Base-by-base conservation (phyloP, 768 basidiomycete genomes). In the Tylopilus balloui region DNA sequence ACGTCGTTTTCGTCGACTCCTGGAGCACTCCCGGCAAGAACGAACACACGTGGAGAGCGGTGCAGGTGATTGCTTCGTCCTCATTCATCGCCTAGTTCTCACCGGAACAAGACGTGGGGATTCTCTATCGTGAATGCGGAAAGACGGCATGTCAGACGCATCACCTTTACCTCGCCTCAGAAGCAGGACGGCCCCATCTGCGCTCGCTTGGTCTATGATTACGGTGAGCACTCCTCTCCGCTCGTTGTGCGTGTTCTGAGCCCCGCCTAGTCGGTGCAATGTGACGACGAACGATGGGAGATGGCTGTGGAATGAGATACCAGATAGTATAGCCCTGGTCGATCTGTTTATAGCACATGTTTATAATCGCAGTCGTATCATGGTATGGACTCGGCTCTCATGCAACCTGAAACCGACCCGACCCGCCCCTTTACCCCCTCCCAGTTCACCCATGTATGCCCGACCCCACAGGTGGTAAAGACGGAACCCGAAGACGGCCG, bases 11-110 rank as follows among this genome's bases (percentile, higher is more conserved):
- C 24, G 56, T 71, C 7, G 57, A 61, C n/a, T 68, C 77, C 20
- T 69, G 78, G 64, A 87, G 81, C 58, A 75, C 87, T 46, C 83
- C 84, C 2, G 66, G 70, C 5, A 85, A 83, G 74, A 86, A 80
- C 57, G 38, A 69, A 2, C 72, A 55, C 15, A 73, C 70, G 6
- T 90, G 88, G 88, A 77, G 69, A 51, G 82, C 74, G 2, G 65
- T 80, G 36, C 83, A 86, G 77, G 87, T 84, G 48, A 28, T 13
- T 13, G 8, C 11, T 29, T 23, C 69, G 55, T 35, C 23, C 24
- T 42, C 19, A 17, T 40, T 45, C 4, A 17, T 21, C 29, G 21
- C 28, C 45, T 19, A 13, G 10, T 45, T 34, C 51, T 36, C 27
- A 42, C 44, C 39, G 23, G 6, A 40, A 35, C 12, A 36, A 76